Percentiles rank a stretch among this genome's conserved stretches.
Evolutionary conservation across 2,329 filamentous ascomycete genomes (phyloP).

Genomic region (Pseudogymnoascus verrucosus): DNA sequence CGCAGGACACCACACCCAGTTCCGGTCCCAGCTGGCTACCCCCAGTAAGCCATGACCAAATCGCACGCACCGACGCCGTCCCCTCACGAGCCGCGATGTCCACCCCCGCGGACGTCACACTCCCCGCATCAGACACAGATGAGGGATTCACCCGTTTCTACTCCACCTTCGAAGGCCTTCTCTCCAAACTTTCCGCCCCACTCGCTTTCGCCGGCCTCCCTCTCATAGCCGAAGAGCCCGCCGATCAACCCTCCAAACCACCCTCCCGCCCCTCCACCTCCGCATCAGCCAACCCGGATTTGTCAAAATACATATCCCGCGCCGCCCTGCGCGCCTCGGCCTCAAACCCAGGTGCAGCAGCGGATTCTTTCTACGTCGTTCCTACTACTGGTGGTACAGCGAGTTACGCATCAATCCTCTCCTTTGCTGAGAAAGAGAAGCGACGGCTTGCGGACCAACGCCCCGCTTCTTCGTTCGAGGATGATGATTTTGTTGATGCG

Average conservation of each 20-base stretch:
- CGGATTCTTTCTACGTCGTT: slow-evolving; percentile 90
- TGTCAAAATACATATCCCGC: slow-evolving; percentile 75
- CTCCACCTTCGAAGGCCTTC: slow-evolving; percentile 78
- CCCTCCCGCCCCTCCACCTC: slow-evolving; percentile 15
- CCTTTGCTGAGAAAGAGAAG: slow-evolving; percentile 58
- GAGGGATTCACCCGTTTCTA: slow-evolving; percentile 89
- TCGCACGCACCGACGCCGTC: slow-evolving; percentile 28
- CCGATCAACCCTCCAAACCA: slow-evolving; percentile 25
- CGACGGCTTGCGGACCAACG: slow-evolving; percentile 37
- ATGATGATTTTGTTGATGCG: slow-evolving; percentile 36
- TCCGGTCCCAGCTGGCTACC: slow-evolving; percentile 39
- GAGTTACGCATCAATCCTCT: slow-evolving; percentile 85
- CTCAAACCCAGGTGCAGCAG: slow-evolving; percentile 38
- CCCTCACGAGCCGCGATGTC: slow-evolving; percentile 21
- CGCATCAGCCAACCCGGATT: slow-evolving; percentile 56
- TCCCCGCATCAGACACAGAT: slow-evolving; percentile 39
- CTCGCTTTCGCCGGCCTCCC: slow-evolving; percentile 90
- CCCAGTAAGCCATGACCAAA: slow-evolving; percentile 30
- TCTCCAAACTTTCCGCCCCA: slow-evolving; percentile 82
- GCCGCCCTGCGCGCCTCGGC: slow-evolving; percentile 74
- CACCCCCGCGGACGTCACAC: slow-evolving; percentile 15
- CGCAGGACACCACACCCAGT: slow-evolving; percentile 42
- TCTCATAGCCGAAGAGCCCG: slow-evolving; percentile 47
- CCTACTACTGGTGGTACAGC: slow-evolving; percentile 85
- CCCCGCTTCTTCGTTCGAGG: not conserved